Conservation (phyloP, 2,329 filamentous ascomycete genomes). For the Colletotrichum sp. region DNA sequence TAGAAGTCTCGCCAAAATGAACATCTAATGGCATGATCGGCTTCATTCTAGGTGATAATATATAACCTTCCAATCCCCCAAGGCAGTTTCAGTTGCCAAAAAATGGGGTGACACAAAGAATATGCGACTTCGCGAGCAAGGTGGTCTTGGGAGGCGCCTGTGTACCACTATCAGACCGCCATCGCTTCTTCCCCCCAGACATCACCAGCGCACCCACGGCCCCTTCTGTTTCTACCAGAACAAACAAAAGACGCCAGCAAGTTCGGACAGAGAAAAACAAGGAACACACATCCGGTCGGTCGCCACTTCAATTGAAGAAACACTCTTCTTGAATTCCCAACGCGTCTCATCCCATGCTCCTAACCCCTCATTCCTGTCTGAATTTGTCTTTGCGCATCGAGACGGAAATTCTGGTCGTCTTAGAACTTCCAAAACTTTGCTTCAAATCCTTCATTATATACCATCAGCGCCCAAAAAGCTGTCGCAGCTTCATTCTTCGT, state of each 20-base stretch:
- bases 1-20: not conserved
- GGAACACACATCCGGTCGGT: not conserved
- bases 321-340: not conserved
- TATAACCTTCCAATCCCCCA: no score
- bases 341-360: not conserved
- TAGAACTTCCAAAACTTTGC: not conserved
- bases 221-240: accelerated
- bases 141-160: no score
- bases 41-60: no score
- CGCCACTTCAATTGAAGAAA: not conserved
- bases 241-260: not conserved
- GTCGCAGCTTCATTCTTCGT: no score
- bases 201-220: not conserved
- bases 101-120: no score
- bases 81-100: no score
- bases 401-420: not conserved
- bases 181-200: no score
- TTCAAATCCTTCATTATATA: not conserved
- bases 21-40: not conserved
- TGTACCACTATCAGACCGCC: no score
- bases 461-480: not conserved
- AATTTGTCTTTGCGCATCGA: no score
- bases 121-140: no score
- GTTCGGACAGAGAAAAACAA: not conserved
- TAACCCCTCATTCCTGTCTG: not conserved